These are phyloP conservation scores for Endogone sp. DNA, from an alignment of 192 early-diverging fungal genomes.

Conservation along the genomic window DNA sequence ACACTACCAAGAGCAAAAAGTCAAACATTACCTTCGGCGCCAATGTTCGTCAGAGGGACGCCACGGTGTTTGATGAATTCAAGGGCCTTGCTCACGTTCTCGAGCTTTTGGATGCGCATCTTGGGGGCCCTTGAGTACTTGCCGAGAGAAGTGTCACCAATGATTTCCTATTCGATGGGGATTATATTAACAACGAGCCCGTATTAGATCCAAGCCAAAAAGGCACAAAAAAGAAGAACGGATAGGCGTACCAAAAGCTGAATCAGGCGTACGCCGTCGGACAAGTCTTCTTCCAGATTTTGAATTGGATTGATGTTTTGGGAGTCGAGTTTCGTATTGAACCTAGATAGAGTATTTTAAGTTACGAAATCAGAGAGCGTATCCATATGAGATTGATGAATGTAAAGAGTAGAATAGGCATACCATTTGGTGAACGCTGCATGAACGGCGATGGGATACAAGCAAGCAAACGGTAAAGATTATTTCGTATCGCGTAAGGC, in stretches of 20 bases:
- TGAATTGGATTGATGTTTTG: slow-evolving; percentile 40
- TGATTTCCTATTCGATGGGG: slow-evolving; percentile 71
- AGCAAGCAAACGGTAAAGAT: slow-evolving; percentile 1
- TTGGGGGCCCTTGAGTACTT: slow-evolving; percentile 85
- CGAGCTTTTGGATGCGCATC: slow-evolving; percentile 92
- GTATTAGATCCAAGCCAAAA: slow-evolving; percentile 4
- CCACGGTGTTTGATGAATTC: slow-evolving; percentile 87
- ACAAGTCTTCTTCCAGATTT: slow-evolving; percentile 35
- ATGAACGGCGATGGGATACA: slow-evolving; percentile 2
- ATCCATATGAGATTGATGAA: too few relatives aligned
- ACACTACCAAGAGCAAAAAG: background rate
- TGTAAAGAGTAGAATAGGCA: background rate
- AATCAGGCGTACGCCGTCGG: slow-evolving; percentile 53
- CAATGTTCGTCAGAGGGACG: slow-evolving; percentile 92
- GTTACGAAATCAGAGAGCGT: background rate
- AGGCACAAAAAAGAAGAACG: background rate
- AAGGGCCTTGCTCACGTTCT: slow-evolving; percentile 92
- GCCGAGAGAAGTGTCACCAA: slow-evolving; percentile 84
- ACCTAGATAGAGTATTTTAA: slow-evolving; percentile 38
- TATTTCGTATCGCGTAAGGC: too few relatives aligned
- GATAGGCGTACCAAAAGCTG: slow-evolving; percentile 56
- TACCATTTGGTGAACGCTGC: slow-evolving; percentile 84
- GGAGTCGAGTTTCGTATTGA: slow-evolving; percentile 70
- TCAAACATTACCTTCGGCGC: slow-evolving; percentile 83
- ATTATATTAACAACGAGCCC: too few relatives aligned